phyloP scores from a whole-genome alignment of 257 asterid species.

The Solanum dulcamara region DNA sequence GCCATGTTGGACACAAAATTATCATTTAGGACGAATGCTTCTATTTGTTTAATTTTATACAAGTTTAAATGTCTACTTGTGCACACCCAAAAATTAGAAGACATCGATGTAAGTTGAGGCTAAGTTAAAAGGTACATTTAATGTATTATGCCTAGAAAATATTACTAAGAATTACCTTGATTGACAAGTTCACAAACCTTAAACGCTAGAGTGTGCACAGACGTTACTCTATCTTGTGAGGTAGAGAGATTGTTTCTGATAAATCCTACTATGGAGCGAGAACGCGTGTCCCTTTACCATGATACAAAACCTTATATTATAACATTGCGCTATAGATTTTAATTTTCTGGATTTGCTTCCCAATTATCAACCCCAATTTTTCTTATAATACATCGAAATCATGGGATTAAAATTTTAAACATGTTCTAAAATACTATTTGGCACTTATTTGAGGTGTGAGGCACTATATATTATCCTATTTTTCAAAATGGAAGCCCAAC shows the following conservation, averaged over 20 bases:
- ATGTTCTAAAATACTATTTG: neutral
- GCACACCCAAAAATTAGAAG: too few relatives aligned
- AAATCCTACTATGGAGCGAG: neutral
- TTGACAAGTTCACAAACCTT: neutral
- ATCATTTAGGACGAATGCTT: too few relatives aligned
- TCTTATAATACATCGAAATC: neutral
- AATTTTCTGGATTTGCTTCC: neutral
- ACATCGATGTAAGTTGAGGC: too few relatives aligned
- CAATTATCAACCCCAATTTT: neutral
- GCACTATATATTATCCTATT: neutral
- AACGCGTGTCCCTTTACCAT: neutral
- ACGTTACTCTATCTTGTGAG: rapidly evolving
- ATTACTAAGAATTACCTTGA: neutral
- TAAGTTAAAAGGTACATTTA: too few relatives aligned
- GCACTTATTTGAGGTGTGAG: neutral
- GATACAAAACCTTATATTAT: neutral
- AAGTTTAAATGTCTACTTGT: too few relatives aligned
- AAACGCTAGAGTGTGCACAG: rapidly evolving
- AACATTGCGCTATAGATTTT: neutral
- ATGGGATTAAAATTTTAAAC: neutral
- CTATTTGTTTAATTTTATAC: too few relatives aligned
- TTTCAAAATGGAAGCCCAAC: neutral
- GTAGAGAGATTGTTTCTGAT: rapidly evolving
- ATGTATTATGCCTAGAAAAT: too few relatives aligned
- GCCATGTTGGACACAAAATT: too few relatives aligned